Conservation (phyloP, 768 basidiomycete genomes). For the Scleroderma bovista region DNA sequence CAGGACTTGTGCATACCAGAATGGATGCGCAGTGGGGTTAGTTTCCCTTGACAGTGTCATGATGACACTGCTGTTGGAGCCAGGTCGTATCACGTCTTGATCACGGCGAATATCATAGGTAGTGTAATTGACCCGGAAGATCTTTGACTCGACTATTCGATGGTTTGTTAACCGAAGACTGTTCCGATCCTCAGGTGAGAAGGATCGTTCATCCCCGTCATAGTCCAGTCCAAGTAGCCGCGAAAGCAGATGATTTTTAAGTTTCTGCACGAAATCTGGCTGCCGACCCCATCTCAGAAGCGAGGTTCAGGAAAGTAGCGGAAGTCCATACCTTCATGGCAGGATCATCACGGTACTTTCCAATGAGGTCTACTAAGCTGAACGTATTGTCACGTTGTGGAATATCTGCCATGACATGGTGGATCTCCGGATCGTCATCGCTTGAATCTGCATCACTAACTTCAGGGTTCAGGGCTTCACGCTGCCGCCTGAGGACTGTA, state of each 20-base stretch:
- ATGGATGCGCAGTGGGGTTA: constrained; percentile 17
- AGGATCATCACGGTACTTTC: constrained; percentile 2
- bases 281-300: too few relatives aligned
- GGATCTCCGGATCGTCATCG: not conserved
- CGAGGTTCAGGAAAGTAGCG: not conserved
- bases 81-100: constrained; percentile 17
- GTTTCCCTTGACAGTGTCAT: constrained; percentile 18
- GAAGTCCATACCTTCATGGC: constrained; percentile 5
- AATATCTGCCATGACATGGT: constrained; percentile 2
- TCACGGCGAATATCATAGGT: constrained; percentile 24
- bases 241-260: constrained; percentile 11
- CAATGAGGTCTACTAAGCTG: not conserved
- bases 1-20: constrained; percentile 28
- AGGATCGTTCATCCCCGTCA: constrained; percentile 2
- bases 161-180: constrained; percentile 10
- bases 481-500: constrained; percentile 8
- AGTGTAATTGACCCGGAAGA: constrained; percentile 27
- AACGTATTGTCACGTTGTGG: not conserved
- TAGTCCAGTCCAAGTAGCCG: constrained; percentile 5
- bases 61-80: constrained; percentile 10
- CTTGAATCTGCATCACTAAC: too few relatives aligned
- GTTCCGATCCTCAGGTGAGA: constrained; percentile 7
- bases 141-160: constrained; percentile 16
- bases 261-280: constrained; percentile 8
- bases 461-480: too few relatives aligned